A percentile compares a stretch with the other conserved stretches of the same genome.
phyloP scores from a whole-genome alignment of 805 yeast genomes.

The Alloascoidea africana region DNA sequence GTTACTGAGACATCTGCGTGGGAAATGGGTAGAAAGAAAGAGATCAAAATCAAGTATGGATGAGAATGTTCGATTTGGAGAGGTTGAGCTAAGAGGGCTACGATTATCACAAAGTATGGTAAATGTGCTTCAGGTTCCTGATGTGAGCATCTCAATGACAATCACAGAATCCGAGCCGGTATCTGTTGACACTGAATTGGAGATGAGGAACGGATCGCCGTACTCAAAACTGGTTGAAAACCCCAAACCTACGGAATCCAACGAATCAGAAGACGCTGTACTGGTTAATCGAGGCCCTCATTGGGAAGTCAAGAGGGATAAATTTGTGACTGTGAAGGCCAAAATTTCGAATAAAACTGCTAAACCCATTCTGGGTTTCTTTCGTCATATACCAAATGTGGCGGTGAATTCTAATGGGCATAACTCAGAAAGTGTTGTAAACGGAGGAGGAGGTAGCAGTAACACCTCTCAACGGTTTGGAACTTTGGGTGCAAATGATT shows the following conservation, averaged over 20 bases:
- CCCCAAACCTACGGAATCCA: conserved; percentile 7
- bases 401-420: background rate
- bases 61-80: conserved; percentile 31
- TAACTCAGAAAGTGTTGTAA: conserved; percentile 15
- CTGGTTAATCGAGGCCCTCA: conserved; percentile 15
- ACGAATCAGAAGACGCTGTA: conserved; percentile 5
- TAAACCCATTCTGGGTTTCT: conserved; percentile 30
- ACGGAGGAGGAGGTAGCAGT: background rate
- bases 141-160: conserved; percentile 26
- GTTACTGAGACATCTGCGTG: conserved; percentile 41
- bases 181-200: conserved; percentile 5
- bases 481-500: conserved; percentile 5
- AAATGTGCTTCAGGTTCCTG: conserved; percentile 32
- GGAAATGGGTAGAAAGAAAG: conserved; percentile 40
- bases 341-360: conserved; percentile 32
- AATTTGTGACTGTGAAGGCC: conserved; percentile 35
- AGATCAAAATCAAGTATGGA: conserved; percentile 5
- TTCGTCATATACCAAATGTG: conserved; percentile 38
- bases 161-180: no score
- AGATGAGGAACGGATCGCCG: conserved; percentile 5
- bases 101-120: conserved; percentile 49
- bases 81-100: conserved; percentile 50
- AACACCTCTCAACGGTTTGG: conserved; percentile 1
- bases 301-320: conserved; percentile 25
- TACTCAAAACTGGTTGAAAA: no score